A percentile compares a stretch with the other conserved stretches of the same genome.
phyloP scores from a whole-genome alignment of 1,139 yeast species.

The Debaryomycetaceae sp. region DNA sequence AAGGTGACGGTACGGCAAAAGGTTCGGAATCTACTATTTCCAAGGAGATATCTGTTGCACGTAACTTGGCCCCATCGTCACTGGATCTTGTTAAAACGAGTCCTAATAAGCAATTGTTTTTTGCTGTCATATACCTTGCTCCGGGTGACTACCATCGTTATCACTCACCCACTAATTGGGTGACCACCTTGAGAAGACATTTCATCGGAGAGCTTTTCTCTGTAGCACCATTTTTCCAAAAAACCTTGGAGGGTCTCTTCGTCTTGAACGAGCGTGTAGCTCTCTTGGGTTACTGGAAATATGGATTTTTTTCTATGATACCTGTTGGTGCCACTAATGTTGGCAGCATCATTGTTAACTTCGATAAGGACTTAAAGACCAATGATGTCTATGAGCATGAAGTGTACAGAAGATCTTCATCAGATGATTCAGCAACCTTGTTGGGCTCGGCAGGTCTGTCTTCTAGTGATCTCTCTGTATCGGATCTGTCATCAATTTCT shows the following conservation, averaged over 20 bases:
- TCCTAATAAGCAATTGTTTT: conserved; percentile 63
- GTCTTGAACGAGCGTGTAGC: conserved; percentile 95
- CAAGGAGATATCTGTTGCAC: conserved; percentile 42
- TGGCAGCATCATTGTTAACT: conserved; percentile 88
- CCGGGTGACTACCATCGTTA: conserved; percentile 98
- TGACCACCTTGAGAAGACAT: conserved; percentile 86
- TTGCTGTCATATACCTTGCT: conserved; percentile 90
- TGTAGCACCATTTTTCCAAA: conserved; percentile 95
- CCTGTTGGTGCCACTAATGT: conserved; percentile 99
- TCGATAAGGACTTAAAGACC: conserved; percentile 87
- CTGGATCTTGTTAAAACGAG: conserved; percentile 23
- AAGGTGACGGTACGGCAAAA: conserved; percentile 53
- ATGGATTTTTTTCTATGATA: conserved; percentile 97
- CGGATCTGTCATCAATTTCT: conserved; percentile 2
- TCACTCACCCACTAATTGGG: conserved; percentile 98
- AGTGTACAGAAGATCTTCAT: conserved; percentile 29
- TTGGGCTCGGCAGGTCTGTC: conserved; percentile 14
- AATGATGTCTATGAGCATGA: conserved; percentile 67
- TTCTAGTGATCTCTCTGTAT: conserved; percentile 12
- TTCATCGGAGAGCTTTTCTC: conserved; percentile 94
- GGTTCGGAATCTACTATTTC: conserved; percentile 31
- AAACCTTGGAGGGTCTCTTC: conserved; percentile 79
- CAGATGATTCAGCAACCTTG: conserved; percentile 26
- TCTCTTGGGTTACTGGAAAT: conserved; percentile 89
- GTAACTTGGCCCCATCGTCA: conserved; percentile 38